These are phyloP conservation scores for Francoa sonchifolia DNA, from an alignment of 441 rosid genomes.

Conservation along the genomic window DNA sequence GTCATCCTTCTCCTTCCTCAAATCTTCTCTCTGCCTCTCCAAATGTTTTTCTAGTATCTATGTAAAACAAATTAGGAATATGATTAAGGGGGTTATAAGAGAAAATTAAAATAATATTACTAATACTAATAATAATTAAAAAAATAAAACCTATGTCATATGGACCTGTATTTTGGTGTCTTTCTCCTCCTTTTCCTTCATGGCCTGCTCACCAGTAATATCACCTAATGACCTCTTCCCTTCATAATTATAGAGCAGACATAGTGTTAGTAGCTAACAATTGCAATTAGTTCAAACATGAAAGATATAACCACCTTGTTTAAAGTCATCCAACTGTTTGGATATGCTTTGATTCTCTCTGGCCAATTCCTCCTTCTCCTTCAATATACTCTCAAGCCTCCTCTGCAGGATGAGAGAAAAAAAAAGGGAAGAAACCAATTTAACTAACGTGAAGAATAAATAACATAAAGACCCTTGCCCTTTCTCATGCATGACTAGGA, in stretches of 20 bases:
- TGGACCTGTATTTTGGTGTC: constrained; percentile 79
- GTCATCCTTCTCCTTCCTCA: constrained; percentile 56
- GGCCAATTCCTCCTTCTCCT: constrained; percentile 65
- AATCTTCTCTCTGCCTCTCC: constrained; percentile 50
- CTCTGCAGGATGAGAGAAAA: constrained; percentile 19
- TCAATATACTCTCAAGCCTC: constrained; percentile 28
- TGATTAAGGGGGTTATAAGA: too few species aligned
- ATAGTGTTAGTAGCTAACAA: too few species aligned
- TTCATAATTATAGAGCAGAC: constrained; percentile 18
- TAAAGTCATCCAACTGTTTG: constrained; percentile 78
- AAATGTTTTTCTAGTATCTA: constrained; percentile 55
- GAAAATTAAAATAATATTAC: too few species aligned
- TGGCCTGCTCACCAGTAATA: constrained; percentile 49
- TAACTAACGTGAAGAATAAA: background rate
- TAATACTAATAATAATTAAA: constrained; percentile 1
- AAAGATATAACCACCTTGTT: constrained; percentile 44
- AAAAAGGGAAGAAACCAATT: constrained; percentile 6
- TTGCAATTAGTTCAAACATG: background rate
- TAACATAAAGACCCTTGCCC: background rate
- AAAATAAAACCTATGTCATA: constrained; percentile 2
- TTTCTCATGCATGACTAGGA: too few species aligned
- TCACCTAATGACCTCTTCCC: constrained; percentile 46
- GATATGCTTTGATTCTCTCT: constrained; percentile 63
- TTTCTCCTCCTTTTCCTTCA: constrained; percentile 90
- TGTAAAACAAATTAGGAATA: too few species aligned